Evolutionary conservation across 2,329 filamentous ascomycete genomes (phyloP).

Genomic region (Penicillium sp.): DNA sequence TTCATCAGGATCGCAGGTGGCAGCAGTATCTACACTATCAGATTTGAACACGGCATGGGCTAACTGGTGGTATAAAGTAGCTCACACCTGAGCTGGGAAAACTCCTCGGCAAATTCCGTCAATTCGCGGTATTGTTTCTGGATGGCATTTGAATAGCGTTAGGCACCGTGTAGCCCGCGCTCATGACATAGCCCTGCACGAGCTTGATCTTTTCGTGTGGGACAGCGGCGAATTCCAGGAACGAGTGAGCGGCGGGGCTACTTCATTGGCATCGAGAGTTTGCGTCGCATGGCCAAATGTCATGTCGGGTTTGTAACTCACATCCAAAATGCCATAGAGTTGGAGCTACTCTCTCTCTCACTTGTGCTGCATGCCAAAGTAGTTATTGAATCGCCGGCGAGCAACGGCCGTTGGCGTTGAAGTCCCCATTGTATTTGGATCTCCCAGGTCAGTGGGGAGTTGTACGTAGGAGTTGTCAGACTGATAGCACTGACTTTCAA

Average conservation of each 20-base stretch:
- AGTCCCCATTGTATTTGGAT: slow-evolving; percentile 17
- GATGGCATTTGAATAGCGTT: slow-evolving; percentile 96
- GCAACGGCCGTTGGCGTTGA: slow-evolving; percentile 20
- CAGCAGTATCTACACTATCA: slow-evolving; percentile 70
- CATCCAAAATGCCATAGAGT: slow-evolving; percentile 13
- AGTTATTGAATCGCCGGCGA: slow-evolving; percentile 18
- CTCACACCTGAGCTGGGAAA: slow-evolving; percentile 88
- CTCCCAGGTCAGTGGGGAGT: neutral
- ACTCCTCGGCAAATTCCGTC: slow-evolving; percentile 85
- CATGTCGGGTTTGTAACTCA: slow-evolving; percentile 8
- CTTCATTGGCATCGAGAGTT: slow-evolving; percentile 27
- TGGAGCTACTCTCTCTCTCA: slow-evolving; percentile 22
- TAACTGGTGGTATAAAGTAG: slow-evolving; percentile 7
- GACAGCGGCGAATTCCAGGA: slow-evolving; percentile 73
- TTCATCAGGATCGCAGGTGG: slow-evolving; percentile 95
- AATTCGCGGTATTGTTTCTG: slow-evolving; percentile 85
- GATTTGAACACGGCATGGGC: neutral
- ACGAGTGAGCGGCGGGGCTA: slow-evolving; percentile 72
- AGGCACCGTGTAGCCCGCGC: slow-evolving; percentile 96
- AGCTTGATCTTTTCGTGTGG: slow-evolving; percentile 98
- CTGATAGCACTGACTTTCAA: neutral
- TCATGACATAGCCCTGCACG: slow-evolving; percentile 91
- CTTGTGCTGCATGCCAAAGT: slow-evolving; percentile 17
- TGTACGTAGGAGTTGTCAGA: too few relatives aligned
- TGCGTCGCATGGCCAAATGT: neutral